phyloP scores from a whole-genome alignment of 176 grass and related monocot species.

The Bolboschoenus planiculmis region DNA sequence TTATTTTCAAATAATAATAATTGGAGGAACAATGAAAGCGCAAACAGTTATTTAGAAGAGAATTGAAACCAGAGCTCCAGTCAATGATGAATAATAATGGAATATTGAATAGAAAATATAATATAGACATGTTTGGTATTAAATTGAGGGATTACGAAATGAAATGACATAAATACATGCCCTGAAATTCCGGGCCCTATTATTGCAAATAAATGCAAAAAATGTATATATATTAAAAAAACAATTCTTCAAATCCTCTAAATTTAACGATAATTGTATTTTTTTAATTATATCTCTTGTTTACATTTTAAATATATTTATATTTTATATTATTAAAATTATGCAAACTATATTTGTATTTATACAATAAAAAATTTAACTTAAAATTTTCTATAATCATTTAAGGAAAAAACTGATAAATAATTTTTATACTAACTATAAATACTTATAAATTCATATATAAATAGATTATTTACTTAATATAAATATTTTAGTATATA shows the following conservation, averaged over 20 bases:
- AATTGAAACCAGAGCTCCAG: constrained; percentile 10
- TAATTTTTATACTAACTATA: too few species aligned
- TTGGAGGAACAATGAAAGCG: neutral
- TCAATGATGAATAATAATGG: neutral
- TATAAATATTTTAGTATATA: too few species aligned
- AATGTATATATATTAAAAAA: neutral
- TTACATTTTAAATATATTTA: too few species aligned
- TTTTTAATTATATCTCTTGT: too few species aligned
- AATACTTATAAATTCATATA: too few species aligned
- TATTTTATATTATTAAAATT: too few species aligned
- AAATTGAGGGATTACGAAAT: neutral
- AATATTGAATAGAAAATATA: neutral
- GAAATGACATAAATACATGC: neutral
- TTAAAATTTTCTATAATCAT: too few species aligned
- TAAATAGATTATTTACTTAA: too few species aligned
- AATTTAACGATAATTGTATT: too few species aligned
- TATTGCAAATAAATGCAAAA: constrained; percentile 1
- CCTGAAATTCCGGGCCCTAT: constrained; percentile 6
- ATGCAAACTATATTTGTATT: too few species aligned
- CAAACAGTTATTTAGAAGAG: neutral
- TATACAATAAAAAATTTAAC: too few species aligned
- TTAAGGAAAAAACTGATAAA: too few species aligned
- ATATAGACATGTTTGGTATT: neutral
- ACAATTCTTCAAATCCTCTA: neutral
- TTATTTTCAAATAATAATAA: constrained; percentile 1